phyloP scores from a whole-genome alignment of 2,329 filamentous ascomycete species.

The Bisporella sp. region DNA sequence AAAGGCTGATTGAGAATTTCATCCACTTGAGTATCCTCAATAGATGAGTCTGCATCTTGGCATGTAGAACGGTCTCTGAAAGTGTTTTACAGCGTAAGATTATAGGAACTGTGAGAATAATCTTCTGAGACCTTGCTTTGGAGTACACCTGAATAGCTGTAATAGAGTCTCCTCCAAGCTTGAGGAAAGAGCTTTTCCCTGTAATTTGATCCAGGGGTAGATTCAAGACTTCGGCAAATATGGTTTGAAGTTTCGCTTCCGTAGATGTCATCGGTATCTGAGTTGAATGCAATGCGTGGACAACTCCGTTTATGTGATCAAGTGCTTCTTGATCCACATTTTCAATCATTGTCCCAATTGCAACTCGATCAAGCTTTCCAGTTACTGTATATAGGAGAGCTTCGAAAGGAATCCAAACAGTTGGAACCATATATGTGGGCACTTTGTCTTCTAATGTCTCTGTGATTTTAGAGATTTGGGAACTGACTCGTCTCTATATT shows the following conservation, averaged over 20 bases:
- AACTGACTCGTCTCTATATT: background rate
- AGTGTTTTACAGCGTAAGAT: no score
- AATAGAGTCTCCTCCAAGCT: constrained; percentile 27
- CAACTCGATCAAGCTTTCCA: no score
- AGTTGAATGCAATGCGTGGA: no score
- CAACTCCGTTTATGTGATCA: no score
- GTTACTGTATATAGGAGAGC: background rate
- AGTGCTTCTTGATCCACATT: no score
- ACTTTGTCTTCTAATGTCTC: background rate
- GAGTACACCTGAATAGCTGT: constrained; percentile 37
- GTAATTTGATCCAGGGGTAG: constrained; percentile 21
- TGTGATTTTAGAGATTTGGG: background rate
- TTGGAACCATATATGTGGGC: background rate
- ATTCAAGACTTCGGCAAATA: constrained; percentile 37
- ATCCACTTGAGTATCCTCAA: no score
- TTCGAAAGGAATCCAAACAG: background rate
- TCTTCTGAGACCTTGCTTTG: constrained; percentile 5
- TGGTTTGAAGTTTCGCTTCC: background rate
- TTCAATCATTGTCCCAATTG: no score
- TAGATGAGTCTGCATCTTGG: no score
- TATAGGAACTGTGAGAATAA: constrained; percentile 32
- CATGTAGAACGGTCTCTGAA: no score
- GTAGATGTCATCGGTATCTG: background rate
- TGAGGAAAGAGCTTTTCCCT: constrained; percentile 29
- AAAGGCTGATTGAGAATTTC: no score